phyloP scores from a whole-genome alignment of 2,329 filamentous ascomycete genomes.

The Bipolaris victoriae region DNA sequence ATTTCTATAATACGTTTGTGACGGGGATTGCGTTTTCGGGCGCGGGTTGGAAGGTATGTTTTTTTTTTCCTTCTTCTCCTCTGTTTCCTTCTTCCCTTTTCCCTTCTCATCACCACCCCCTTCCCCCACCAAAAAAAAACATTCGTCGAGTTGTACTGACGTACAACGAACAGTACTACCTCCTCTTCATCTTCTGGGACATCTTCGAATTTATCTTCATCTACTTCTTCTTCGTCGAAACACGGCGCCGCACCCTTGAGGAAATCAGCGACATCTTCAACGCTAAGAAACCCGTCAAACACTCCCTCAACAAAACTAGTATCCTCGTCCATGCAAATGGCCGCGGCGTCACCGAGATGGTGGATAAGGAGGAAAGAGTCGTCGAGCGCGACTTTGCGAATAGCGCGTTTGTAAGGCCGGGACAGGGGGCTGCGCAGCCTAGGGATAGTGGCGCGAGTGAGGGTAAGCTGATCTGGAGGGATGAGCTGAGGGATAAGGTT shows the following conservation, averaged over 20 bases:
- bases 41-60: conserved; percentile 47
- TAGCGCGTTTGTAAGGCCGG: no score
- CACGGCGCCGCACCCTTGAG: conserved; percentile 52
- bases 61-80: neutral
- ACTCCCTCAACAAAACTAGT: conserved; percentile 37
- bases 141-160: neutral
- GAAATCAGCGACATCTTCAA: conserved; percentile 55
- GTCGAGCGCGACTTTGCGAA: conserved; percentile 11
- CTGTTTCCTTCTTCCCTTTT: neutral
- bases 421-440: neutral
- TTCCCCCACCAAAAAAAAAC: no score
- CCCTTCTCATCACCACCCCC: no score
- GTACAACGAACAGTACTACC: conserved; percentile 40
- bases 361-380: conserved; percentile 35
- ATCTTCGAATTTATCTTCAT: conserved; percentile 51
- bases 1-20: conserved; percentile 56
- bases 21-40: conserved; percentile 50
- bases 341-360: conserved; percentile 39
- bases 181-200: conserved; percentile 52
- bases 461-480: conserved; percentile 8
- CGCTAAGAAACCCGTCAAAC: conserved; percentile 49
- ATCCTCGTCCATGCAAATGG: conserved; percentile 41
- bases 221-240: conserved; percentile 48
- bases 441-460: conserved; percentile 17
- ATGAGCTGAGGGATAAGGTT: conserved; percentile 11